Conservation (phyloP, 371 early-diverging fungal genomes). For the Mortierella sp. region DNA sequence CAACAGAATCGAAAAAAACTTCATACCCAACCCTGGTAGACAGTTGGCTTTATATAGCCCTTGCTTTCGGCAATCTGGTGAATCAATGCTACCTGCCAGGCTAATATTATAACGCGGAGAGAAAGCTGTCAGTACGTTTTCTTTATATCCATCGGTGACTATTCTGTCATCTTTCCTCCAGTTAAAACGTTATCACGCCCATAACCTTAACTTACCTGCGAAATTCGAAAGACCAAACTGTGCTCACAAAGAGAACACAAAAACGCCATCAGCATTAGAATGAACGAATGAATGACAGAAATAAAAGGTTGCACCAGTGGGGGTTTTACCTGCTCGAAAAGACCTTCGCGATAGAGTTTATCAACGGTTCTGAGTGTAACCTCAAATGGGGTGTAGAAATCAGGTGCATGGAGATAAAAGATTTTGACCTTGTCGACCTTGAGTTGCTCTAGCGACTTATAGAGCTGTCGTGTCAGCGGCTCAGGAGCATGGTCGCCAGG, state of each 20-base stretch:
- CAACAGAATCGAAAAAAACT: background rate
- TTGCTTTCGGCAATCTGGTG: slow-evolving; percentile 55
- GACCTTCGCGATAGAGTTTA: slow-evolving; percentile 57
- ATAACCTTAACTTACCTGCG: slow-evolving; percentile 22
- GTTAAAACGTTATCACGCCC: too few relatives aligned
- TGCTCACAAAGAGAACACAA: too few relatives aligned
- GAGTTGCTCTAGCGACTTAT: slow-evolving; percentile 49
- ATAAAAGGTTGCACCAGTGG: background rate
- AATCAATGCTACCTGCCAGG: slow-evolving; percentile 61
- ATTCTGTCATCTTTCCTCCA: too few relatives aligned
- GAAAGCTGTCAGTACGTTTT: too few relatives aligned
- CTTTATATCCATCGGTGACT: too few relatives aligned
- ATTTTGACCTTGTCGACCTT: slow-evolving; percentile 58
- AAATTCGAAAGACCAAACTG: slow-evolving; percentile 62
- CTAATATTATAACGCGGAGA: too few relatives aligned
- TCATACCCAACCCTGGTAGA: slow-evolving; percentile 62
- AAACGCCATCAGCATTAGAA: too few relatives aligned
- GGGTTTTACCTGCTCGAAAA: slow-evolving; percentile 44
- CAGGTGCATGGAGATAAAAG: slow-evolving; percentile 65
- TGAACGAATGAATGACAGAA: background rate
- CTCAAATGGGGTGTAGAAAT: slow-evolving; percentile 58
- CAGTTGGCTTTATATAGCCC: slow-evolving; percentile 58
- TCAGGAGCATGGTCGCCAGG: slow-evolving; percentile 65
- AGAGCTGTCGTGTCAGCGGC: slow-evolving; percentile 56
- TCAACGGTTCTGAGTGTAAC: slow-evolving; percentile 57